These are phyloP conservation scores for Ophiostoma sp. DNA, from an alignment of 2,329 filamentous ascomycete species.

Conservation along the genomic window DNA sequence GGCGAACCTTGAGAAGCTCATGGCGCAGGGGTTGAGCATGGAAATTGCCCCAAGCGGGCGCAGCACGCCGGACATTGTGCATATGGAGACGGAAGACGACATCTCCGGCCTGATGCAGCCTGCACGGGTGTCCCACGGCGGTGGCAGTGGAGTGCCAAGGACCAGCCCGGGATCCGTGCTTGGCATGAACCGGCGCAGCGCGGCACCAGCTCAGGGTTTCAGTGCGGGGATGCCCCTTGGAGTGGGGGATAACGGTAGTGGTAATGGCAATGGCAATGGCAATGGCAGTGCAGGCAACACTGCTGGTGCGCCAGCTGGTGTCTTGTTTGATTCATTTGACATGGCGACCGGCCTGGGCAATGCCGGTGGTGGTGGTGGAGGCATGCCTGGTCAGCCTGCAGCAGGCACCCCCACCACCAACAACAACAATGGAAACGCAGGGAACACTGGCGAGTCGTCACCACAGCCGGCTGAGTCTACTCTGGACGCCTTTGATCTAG, in stretches of 20 bases:
- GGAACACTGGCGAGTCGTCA: neutral
- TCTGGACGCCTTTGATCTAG: constrained; percentile 35
- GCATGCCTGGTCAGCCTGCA: neutral
- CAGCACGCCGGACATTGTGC: constrained; percentile 22
- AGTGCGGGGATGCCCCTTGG: neutral
- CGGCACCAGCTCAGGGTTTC: neutral
- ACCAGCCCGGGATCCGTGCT: constrained; percentile 14
- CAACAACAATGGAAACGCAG: neutral
- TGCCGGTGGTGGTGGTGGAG: neutral
- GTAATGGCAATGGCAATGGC: neutral
- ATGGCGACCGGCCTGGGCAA: neutral
- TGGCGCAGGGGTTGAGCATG: constrained; percentile 41
- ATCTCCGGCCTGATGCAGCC: constrained; percentile 22
- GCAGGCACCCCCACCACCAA: neutral
- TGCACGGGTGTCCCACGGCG: neutral
- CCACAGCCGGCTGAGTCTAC: constrained; percentile 21
- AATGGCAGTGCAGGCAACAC: no score
- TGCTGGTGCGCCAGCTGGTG: neutral
- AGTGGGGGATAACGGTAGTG: neutral
- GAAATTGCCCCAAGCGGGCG: constrained; percentile 31
- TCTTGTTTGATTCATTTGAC: constrained; percentile 22
- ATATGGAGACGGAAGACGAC: constrained; percentile 28
- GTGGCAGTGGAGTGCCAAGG: neutral
- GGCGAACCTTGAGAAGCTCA: constrained; percentile 48
- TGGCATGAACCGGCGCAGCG: constrained; percentile 5